Conservation (phyloP, 1,139 yeast genomes). For the Suhomyces wounanorum region DNA sequence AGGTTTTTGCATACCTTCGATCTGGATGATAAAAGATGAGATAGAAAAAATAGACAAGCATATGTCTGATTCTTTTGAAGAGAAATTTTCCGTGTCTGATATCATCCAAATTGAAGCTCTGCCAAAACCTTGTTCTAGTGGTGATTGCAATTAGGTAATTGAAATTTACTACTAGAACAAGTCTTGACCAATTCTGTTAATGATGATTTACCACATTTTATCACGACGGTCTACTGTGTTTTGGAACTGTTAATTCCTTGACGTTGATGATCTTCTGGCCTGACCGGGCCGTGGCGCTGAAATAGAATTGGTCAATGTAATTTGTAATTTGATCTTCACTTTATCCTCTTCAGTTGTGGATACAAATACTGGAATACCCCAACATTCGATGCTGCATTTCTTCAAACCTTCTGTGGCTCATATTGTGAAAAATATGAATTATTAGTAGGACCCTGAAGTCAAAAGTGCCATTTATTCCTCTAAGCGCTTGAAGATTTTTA, state of each 20-base stretch:
- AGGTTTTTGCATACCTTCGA: conserved; percentile 27
- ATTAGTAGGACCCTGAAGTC: no score
- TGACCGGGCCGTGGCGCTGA: conserved; percentile 98
- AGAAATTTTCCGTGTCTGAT: conserved; percentile 72
- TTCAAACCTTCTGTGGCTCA: no score
- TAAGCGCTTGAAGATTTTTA: no score
- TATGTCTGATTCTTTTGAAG: conserved; percentile 88
- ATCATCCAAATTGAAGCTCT: conserved; percentile 18
- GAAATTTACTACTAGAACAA: conserved; percentile 9
- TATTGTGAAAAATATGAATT: no score
- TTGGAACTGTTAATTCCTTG: conserved; percentile 69
- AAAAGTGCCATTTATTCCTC: no score
- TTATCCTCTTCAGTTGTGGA: no score
- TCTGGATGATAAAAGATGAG: conserved; percentile 59
- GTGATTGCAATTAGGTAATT: conserved; percentile 14
- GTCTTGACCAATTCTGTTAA: conserved; percentile 48
- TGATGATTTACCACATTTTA: conserved; percentile 84
- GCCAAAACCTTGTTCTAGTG: conserved; percentile 20
- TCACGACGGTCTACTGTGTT: conserved; percentile 99
- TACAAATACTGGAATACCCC: no score
- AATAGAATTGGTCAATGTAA: not conserved
- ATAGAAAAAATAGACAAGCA: conserved; percentile 89
- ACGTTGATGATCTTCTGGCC: conserved; percentile 95
- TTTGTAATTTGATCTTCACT: not conserved
- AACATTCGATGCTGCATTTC: no score